These are phyloP conservation scores for Crithidia expoeki DNA, from an alignment of 208 protist species.

Conservation along the genomic window DNA sequence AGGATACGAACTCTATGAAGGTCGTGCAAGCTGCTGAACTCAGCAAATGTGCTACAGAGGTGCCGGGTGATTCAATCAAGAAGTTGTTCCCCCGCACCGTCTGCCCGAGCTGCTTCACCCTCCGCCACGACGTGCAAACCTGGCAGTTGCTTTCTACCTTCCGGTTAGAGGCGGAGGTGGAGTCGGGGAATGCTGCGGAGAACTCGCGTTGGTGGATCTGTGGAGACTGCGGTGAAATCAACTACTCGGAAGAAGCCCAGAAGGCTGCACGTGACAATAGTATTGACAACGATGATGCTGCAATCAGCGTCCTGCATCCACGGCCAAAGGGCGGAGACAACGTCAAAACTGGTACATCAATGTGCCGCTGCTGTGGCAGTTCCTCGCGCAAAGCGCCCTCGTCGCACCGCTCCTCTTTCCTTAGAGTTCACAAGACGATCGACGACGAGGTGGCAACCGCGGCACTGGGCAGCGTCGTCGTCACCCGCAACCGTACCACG, in stretches of 20 bases:
- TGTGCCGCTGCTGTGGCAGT: conserved; percentile 51
- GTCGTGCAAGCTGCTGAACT: not conserved
- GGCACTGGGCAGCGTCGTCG: conserved; percentile 54
- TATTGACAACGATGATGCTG: no score
- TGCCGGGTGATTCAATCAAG: not conserved
- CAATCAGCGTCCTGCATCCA: no score
- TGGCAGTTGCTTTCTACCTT: conserved; percentile 4
- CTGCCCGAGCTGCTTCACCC: conserved; percentile 47
- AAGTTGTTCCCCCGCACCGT: conserved; percentile 44
- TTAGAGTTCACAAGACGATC: conserved; percentile 20
- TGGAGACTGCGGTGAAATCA: conserved; percentile 54
- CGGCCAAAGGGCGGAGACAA: conserved; percentile 6
- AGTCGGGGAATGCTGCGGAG: not conserved
- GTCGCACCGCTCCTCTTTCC: not conserved
- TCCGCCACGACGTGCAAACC: conserved; percentile 53
- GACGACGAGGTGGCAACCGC: conserved; percentile 44
- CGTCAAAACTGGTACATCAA: not conserved
- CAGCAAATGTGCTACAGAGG: not conserved
- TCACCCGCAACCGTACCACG: conserved; percentile 55
- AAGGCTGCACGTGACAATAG: no score
- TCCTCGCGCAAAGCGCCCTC: not conserved
- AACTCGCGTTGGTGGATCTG: conserved; percentile 42
- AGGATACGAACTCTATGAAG: no score
- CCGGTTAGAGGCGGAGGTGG: conserved; percentile 11
- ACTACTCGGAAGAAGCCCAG: conserved; percentile 20